Percentiles rank a stretch among this genome's conserved stretches.
These are phyloP conservation scores for Megacollybia marginata DNA, from an alignment of 768 basidiomycete species.

Conservation along the genomic window DNA sequence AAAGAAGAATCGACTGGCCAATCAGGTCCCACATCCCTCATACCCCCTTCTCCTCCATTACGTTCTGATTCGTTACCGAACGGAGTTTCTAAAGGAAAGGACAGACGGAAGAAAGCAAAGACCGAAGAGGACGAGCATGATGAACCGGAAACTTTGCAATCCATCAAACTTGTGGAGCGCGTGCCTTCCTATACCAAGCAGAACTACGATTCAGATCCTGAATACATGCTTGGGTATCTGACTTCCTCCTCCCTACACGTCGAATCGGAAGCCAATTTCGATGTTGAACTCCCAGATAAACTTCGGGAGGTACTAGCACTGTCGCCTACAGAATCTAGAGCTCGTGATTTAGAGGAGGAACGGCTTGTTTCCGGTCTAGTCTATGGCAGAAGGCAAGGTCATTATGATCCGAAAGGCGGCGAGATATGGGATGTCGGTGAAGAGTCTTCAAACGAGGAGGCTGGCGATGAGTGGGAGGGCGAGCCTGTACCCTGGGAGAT, in stretches of 20 bases:
- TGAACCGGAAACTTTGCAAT: slow-evolving; percentile 15
- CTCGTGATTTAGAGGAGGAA: slow-evolving; percentile 37
- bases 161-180: slow-evolving; percentile 28
- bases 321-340: slow-evolving; percentile 34
- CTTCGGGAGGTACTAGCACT: slow-evolving; percentile 61
- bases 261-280: slow-evolving; percentile 27
- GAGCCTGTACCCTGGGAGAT: slow-evolving; percentile 80
- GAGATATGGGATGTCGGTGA: slow-evolving; percentile 77
- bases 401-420: slow-evolving; percentile 65
- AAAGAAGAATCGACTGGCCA: slow-evolving; percentile 18
- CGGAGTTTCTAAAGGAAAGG: slow-evolving; percentile 31
- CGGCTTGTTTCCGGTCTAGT: slow-evolving; percentile 53
- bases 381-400: slow-evolving; percentile 44
- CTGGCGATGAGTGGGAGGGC: slow-evolving; percentile 65
- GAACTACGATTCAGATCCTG: slow-evolving; percentile 13
- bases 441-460: slow-evolving; percentile 29
- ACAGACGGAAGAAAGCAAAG: slow-evolving; percentile 12
- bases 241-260: slow-evolving; percentile 14
- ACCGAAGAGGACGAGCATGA: slow-evolving; percentile 20
- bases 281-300: slow-evolving; percentile 58
- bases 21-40: slow-evolving; percentile 22
- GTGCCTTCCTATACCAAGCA: background rate
- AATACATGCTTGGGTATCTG: slow-evolving; percentile 24
- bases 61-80: slow-evolving; percentile 5
- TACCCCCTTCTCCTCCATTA: slow-evolving; percentile 65